phyloP scores from a whole-genome alignment of 495 filamentous ascomycete genomes.

The Aspergillus egyptiacus region DNA sequence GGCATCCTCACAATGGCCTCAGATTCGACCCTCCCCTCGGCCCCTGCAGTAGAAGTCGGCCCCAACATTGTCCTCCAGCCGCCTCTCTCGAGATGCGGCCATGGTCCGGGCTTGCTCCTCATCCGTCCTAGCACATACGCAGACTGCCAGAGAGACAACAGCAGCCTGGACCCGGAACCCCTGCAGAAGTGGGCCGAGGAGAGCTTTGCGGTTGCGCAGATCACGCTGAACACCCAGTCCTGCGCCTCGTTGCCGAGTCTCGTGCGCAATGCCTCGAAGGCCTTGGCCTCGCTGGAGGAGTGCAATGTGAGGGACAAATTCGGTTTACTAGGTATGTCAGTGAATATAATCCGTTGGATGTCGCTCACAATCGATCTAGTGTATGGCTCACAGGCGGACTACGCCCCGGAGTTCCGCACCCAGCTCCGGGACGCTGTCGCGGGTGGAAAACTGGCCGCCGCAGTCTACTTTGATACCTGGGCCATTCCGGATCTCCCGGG shows the following conservation, averaged over 20 bases:
- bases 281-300: constrained; percentile 11
- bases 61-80: constrained; percentile 33
- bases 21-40: constrained; percentile 9
- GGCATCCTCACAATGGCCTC: not conserved
- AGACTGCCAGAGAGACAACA: constrained; percentile 19
- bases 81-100: constrained; percentile 51
- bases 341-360: not conserved
- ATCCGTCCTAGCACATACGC: constrained; percentile 23
- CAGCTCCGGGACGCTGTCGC: constrained; percentile 5
- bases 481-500: constrained; percentile 6
- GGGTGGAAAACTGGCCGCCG: constrained; percentile 7
- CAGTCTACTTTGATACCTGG: constrained; percentile 20
- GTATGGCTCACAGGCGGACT: constrained; percentile 23
- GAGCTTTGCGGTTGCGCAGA: constrained; percentile 29
- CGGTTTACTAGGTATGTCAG: constrained; percentile 20
- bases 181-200: constrained; percentile 39
- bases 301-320: constrained; percentile 17
- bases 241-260: constrained; percentile 4
- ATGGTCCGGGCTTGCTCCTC: constrained; percentile 50
- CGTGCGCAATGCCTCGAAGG: constrained; percentile 14
- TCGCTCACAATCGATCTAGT: constrained; percentile 16
- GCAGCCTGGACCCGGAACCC: constrained; percentile 28
- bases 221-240: constrained; percentile 16
- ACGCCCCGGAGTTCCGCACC: constrained; percentile 19
- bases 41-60: constrained; percentile 7